phyloP scores from a whole-genome alignment of 139 green algal species.

The Chlamydomonas sp. region DNA sequence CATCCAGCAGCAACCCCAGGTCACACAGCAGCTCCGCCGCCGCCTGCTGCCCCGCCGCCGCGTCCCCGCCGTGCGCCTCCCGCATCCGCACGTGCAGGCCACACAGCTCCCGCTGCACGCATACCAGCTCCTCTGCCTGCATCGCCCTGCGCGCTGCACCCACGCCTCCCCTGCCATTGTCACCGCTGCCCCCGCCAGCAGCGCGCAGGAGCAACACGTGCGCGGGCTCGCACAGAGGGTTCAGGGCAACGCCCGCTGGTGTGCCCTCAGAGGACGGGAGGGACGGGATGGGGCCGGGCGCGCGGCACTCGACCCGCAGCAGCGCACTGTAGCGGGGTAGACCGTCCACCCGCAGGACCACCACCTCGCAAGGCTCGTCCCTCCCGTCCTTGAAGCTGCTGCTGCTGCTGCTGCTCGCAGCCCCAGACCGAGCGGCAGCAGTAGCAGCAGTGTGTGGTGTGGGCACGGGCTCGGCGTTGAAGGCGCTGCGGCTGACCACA shows the following conservation, averaged over 20 bases:
- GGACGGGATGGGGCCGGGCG: too few species aligned
- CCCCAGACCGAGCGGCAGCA: background rate
- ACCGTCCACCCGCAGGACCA: background rate
- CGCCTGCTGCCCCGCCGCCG: background rate
- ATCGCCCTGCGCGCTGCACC: background rate
- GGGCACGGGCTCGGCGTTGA: too few species aligned
- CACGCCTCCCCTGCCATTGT: too few species aligned
- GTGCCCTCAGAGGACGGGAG: background rate
- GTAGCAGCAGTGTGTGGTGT: background rate
- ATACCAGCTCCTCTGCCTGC: background rate
- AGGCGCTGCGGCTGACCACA: background rate
- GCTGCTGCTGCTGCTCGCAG: background rate
- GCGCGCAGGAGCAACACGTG: conserved; percentile 19
- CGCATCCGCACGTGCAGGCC: background rate
- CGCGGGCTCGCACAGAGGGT: background rate
- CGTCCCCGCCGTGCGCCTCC: background rate
- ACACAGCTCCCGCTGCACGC: background rate
- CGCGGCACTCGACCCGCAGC: conserved; percentile 21
- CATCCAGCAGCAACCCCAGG: conserved; percentile 19
- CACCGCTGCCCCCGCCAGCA: background rate
- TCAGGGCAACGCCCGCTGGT: background rate
- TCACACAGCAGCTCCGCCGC: background rate
- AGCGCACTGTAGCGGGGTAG: background rate
- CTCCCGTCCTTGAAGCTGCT: background rate
- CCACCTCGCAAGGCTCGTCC: background rate